These are phyloP conservation scores for Globisporangium megalacanthum DNA, from an alignment of 352 stramenopile genomes.

Conservation along the genomic window DNA sequence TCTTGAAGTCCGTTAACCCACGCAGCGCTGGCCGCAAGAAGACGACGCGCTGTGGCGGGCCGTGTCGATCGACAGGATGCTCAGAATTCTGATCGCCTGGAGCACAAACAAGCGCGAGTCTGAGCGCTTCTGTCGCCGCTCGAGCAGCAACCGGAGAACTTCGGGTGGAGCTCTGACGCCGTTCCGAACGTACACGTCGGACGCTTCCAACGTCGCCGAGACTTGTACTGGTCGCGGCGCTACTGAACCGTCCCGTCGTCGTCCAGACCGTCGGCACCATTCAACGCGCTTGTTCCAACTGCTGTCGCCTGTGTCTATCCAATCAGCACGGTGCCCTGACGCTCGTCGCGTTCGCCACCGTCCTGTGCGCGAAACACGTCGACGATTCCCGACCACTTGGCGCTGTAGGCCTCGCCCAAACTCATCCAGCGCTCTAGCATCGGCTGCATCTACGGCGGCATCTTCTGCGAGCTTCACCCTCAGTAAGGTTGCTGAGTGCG, in stretches of 20 bases:
- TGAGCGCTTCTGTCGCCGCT: conserved; percentile 62
- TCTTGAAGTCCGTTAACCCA: conserved; percentile 82
- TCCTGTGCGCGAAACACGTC: conserved; percentile 72
- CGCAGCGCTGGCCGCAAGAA: conserved; percentile 81
- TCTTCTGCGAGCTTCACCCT: conserved; percentile 82
- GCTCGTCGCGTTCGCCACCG: conserved; percentile 44
- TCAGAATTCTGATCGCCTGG: conserved; percentile 77
- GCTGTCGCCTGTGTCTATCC: neutral
- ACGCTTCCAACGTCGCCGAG: conserved; percentile 78
- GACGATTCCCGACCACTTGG: conserved; percentile 83
- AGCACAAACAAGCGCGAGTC: conserved; percentile 76
- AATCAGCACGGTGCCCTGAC: conserved; percentile 24
- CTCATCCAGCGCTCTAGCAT: conserved; percentile 86
- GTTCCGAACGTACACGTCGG: conserved; percentile 83
- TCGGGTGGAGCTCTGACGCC: conserved; percentile 76
- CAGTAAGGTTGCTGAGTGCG: conserved; percentile 73
- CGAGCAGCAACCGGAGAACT: conserved; percentile 59
- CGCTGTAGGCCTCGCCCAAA: conserved; percentile 64
- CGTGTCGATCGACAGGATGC: conserved; percentile 67
- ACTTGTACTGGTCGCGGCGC: conserved; percentile 47
- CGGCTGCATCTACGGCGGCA: conserved; percentile 70
- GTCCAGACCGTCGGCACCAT: conserved; percentile 12
- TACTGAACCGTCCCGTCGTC: conserved; percentile 18
- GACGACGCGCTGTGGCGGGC: conserved; percentile 70
- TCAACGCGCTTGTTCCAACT: neutral